Conservation (phyloP, 805 yeast genomes). For the Pichia rugopelliculosa region DNA sequence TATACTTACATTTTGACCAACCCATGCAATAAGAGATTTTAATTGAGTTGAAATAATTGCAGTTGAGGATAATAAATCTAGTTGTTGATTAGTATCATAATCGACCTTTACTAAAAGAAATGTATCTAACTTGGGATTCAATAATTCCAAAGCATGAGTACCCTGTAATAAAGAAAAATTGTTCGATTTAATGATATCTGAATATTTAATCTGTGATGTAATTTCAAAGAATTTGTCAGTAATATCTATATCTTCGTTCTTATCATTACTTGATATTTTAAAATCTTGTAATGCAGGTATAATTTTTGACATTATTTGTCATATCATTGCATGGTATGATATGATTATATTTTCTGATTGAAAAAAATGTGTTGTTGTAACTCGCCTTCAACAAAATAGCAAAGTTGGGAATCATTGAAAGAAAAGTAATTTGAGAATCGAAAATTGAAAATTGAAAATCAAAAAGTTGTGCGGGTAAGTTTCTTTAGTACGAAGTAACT, state of each 20-base stretch:
- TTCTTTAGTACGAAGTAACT: not conserved
- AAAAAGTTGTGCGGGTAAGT: not conserved
- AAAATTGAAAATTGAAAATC: no score
- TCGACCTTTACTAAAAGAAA: slow-evolving; percentile 46
- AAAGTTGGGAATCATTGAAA: not conserved
- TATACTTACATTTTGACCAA: slow-evolving; percentile 55
- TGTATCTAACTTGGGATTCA: slow-evolving; percentile 69
- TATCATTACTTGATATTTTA: not conserved
- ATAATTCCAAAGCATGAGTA: slow-evolving; percentile 77
- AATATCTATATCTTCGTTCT: slow-evolving; percentile 38
- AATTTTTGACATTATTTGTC: slow-evolving; percentile 2
- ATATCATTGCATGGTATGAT: not conserved
- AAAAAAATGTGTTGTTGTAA: not conserved
- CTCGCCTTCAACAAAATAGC: not conserved
- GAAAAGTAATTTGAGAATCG: not conserved
- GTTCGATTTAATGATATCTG: slow-evolving; percentile 51
- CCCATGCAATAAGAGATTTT: slow-evolving; percentile 61
- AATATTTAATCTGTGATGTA: slow-evolving; percentile 28
- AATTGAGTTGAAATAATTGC: slow-evolving; percentile 45
- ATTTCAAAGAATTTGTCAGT: slow-evolving; percentile 43
- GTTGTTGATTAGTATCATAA: slow-evolving; percentile 37
- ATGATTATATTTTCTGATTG: not conserved
- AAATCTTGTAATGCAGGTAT: slow-evolving; percentile 1
- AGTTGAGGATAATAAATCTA: slow-evolving; percentile 35
- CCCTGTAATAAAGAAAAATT: slow-evolving; percentile 70